These are phyloP conservation scores for Crithidia fasciculata DNA, from an alignment of 208 protist species.

Conservation along the genomic window DNA sequence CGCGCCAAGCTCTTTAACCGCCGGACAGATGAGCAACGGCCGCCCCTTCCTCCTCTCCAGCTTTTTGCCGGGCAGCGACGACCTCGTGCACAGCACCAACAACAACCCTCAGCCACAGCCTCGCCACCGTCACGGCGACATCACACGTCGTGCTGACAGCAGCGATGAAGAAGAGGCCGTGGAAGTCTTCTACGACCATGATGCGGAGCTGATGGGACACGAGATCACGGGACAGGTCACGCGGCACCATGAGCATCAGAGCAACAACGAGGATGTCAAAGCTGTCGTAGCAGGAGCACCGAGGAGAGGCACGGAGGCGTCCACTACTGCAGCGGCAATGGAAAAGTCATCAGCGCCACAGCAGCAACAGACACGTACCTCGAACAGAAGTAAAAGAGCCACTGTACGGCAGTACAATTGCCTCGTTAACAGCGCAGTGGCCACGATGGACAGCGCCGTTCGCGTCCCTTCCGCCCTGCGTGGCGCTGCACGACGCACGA, in stretches of 20 bases:
- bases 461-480: conserved; percentile 59
- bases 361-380: neutral
- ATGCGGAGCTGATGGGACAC: neutral
- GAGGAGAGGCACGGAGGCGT: too few species aligned
- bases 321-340: too few species aligned
- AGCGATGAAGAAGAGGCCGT: neutral
- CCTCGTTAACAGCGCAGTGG: conserved; percentile 24
- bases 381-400: neutral
- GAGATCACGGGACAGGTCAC: neutral
- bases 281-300: too few species aligned
- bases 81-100: too few species aligned
- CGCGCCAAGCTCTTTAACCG: neutral
- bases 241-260: neutral
- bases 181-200: conserved; percentile 30
- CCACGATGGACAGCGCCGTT: conserved; percentile 71
- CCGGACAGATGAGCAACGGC: conserved; percentile 10
- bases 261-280: too few species aligned
- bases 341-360: too few species aligned
- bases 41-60: neutral
- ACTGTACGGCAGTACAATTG: neutral
- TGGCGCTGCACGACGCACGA: conserved; percentile 66
- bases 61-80: neutral
- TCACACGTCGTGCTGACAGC: neutral
- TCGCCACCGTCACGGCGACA: neutral
- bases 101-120: too few species aligned